These are phyloP conservation scores for Alternaria arbusti DNA, from an alignment of 2,329 filamentous ascomycete genomes.

Conservation along the genomic window DNA sequence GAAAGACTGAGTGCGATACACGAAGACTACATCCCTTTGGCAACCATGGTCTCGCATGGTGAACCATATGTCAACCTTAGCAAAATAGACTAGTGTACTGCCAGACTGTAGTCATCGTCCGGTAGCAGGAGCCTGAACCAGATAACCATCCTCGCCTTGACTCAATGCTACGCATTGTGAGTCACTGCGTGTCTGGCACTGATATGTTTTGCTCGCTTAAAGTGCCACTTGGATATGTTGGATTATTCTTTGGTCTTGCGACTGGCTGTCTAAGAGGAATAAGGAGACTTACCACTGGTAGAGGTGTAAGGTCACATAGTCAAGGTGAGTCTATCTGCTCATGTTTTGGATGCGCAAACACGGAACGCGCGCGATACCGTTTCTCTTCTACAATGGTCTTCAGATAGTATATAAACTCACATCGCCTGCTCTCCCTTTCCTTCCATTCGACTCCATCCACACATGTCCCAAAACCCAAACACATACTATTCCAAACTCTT, in stretches of 20 bases:
- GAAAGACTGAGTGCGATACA: not conserved
- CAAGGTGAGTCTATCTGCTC: not conserved
- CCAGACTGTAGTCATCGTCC: not conserved
- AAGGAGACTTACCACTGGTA: not conserved
- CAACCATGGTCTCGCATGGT: not conserved
- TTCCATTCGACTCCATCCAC: not conserved
- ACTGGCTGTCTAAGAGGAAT: not conserved
- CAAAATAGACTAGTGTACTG: not conserved
- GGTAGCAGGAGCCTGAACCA: not conserved
- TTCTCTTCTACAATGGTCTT: not conserved
- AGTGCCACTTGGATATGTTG: not conserved
- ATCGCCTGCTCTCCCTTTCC: not conserved
- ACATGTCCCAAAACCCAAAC: not conserved
- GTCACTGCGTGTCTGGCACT: not conserved
- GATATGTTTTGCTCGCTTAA: not conserved
- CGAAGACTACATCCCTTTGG: not conserved
- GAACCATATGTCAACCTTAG: not conserved
- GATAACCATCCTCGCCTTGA: not conserved
- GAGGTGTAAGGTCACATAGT: not conserved
- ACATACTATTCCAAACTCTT: not conserved
- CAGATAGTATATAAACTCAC: not conserved
- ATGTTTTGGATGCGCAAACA: not conserved
- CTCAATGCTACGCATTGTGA: not conserved
- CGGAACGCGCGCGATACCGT: not conserved
- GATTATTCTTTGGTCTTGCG: not conserved